Base-by-base conservation (phyloP, 352 stramenopile genomes). In the Blastocystis hominis region DNA sequence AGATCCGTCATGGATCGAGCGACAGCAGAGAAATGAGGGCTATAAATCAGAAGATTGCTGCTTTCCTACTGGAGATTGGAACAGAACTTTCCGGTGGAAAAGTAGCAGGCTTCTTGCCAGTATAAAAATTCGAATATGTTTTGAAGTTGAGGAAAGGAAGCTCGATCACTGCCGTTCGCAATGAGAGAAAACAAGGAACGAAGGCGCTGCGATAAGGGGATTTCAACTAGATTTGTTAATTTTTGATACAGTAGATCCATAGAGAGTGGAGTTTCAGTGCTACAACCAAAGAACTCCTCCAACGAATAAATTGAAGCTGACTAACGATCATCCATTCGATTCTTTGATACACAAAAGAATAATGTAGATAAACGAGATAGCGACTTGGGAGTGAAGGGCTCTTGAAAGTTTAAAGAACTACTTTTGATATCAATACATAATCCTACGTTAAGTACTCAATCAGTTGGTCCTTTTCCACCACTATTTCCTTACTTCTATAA, bases 401-500 rank as follows among this genome's bases (percentile, higher is more conserved):
- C 72, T 13, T 24, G 66, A 34, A 84, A 24, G 3, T 53, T 53
- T 34, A 84, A 68, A 34, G 38, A 64, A n/a, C 72, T 84, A 84
- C 24, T 24, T 66, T n/a, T 17, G 68, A 15, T 63, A 15, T 30
- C 17, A n/a, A 0, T 10, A 40, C 20, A 17, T 30, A 63, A 34
- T 20, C 3, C 6, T 40, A 80, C 70, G 62, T 63, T 20, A 80
- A 46, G 44, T 80, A 62, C 13, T 17, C 30, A 9, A 63, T 30
- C 13, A 80, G 40, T 50, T 15, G 36, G 4, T 68, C 47, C 42
- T 38, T 47, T n/a, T 47, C 36, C 38, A 84, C 15, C 17, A 30
- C n/a, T 17, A n/a, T 24, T 9, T 84, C 72, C 20, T 84, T 84
- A 6, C 34, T 24, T 13, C 72, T 46, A 46, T 84, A 84, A 84